These are phyloP conservation scores for Daedaleopsis sinensis DNA, from an alignment of 768 basidiomycete genomes.

Conservation along the genomic window DNA sequence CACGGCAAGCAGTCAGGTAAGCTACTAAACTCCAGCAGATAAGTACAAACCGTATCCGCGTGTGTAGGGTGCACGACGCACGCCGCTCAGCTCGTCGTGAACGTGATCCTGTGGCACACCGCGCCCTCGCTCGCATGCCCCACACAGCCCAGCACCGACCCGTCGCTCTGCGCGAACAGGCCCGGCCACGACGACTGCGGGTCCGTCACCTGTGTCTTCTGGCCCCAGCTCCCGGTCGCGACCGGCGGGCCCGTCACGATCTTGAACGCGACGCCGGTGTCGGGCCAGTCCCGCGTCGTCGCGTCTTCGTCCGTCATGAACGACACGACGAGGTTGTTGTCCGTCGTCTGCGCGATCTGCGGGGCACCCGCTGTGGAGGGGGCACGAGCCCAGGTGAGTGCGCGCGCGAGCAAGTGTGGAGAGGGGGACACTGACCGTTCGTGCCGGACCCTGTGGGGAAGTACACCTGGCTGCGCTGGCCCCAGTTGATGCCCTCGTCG, in stretches of 20 bases:
- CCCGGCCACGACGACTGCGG: not conserved
- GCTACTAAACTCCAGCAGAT: no score
- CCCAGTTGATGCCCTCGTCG: conserved; percentile 1
- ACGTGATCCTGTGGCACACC: not conserved
- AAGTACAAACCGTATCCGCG: no score
- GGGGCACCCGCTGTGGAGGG: not conserved
- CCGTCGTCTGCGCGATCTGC: not conserved
- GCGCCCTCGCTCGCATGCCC: not conserved
- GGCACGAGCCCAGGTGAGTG: not conserved
- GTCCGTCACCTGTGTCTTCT: not conserved
- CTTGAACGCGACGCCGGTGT: conserved; percentile 2
- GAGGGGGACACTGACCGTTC: not conserved
- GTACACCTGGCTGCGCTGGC: not conserved
- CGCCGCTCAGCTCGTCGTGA: not conserved
- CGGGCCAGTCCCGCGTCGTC: not conserved
- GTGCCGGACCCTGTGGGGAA: not conserved
- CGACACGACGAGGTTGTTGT: not conserved
- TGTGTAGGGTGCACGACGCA: no score
- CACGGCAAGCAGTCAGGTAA: no score
- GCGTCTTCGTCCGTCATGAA: conserved; percentile 6
- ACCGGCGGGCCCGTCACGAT: not conserved
- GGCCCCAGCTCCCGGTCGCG: not conserved
- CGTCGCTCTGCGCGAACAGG: not conserved
- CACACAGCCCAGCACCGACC: not conserved
- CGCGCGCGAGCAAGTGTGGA: not conserved